Conservation (phyloP, 192 early-diverging fungal species). For the Gryganskiella cystojenkinii region DNA sequence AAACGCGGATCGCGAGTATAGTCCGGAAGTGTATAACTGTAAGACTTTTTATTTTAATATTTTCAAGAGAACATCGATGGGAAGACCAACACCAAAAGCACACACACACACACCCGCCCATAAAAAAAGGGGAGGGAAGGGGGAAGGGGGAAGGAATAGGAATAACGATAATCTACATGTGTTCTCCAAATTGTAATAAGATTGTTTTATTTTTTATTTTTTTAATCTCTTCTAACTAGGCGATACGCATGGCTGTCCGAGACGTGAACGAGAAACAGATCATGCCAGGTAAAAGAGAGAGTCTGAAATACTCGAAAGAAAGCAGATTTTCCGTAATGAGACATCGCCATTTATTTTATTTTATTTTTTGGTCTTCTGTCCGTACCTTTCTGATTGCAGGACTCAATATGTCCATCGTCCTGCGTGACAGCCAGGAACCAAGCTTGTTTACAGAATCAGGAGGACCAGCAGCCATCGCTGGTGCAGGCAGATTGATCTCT, state of each 20-base stretch:
- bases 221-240: slow-evolving; percentile 11
- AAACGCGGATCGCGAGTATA: not conserved
- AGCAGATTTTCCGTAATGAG: not conserved
- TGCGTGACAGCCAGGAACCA: slow-evolving; percentile 36
- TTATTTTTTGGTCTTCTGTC: not conserved
- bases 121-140: too few relatives aligned
- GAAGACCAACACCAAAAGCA: too few relatives aligned
- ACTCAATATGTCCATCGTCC: slow-evolving; percentile 19
- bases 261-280: slow-evolving; percentile 52
- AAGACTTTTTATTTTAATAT: not conserved
- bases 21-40: slow-evolving; percentile 15
- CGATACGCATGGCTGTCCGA: slow-evolving; percentile 59
- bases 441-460: not conserved
- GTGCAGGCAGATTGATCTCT: slow-evolving; percentile 5
- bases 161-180: too few relatives aligned
- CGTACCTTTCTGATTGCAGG: not conserved
- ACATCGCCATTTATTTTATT: not conserved
- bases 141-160: too few relatives aligned
- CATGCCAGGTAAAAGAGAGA: slow-evolving; percentile 47
- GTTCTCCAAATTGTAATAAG: too few relatives aligned
- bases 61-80: too few relatives aligned
- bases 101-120: too few relatives aligned
- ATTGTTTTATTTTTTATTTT: not conserved
- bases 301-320: not conserved
- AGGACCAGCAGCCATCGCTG: slow-evolving; percentile 32